Evolutionary conservation across 495 filamentous ascomycete genomes (phyloP).

Genomic region (Aspergillus nidulans): DNA sequence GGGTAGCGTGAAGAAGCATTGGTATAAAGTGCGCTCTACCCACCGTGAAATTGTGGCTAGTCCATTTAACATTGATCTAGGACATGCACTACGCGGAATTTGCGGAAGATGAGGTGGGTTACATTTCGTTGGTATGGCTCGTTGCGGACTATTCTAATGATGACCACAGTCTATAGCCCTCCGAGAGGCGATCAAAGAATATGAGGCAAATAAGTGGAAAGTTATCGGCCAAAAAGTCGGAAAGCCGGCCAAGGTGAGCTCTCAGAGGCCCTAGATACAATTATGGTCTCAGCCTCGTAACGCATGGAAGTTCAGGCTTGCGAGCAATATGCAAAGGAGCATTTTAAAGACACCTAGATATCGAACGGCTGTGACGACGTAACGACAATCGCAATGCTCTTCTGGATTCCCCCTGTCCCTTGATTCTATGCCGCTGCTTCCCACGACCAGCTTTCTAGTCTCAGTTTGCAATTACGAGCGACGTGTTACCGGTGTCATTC

Average conservation of each 20-base stretch:
- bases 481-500: slow-evolving; percentile 27
- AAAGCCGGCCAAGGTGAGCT: slow-evolving; percentile 87
- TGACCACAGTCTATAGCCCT: slow-evolving; percentile 68
- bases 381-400: slow-evolving; percentile 27
- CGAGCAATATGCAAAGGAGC: slow-evolving; percentile 97
- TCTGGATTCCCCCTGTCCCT: slow-evolving; percentile 25
- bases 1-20: slow-evolving; percentile 98
- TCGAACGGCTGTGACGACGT: slow-evolving; percentile 32
- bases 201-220: slow-evolving; percentile 98
- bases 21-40: slow-evolving; percentile 76
- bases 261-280: background rate
- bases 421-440: slow-evolving; percentile 24
- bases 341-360: slow-evolving; percentile 62
- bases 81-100: slow-evolving; percentile 99
- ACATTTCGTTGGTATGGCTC: background rate
- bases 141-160: slow-evolving; percentile 21
- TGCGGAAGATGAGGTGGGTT: slow-evolving; percentile 87
- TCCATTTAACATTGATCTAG: slow-evolving; percentile 41
- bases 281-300: background rate
- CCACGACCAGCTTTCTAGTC: slow-evolving; percentile 7
- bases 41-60: slow-evolving; percentile 6
- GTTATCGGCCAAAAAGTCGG: slow-evolving; percentile 92
- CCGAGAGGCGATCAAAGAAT: slow-evolving; percentile 93
- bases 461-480: slow-evolving; percentile 17
- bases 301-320: slow-evolving; percentile 77